phyloP scores from a whole-genome alignment of 2,329 filamentous ascomycete genomes.

The Ophiostoma triangulosporum region DNA sequence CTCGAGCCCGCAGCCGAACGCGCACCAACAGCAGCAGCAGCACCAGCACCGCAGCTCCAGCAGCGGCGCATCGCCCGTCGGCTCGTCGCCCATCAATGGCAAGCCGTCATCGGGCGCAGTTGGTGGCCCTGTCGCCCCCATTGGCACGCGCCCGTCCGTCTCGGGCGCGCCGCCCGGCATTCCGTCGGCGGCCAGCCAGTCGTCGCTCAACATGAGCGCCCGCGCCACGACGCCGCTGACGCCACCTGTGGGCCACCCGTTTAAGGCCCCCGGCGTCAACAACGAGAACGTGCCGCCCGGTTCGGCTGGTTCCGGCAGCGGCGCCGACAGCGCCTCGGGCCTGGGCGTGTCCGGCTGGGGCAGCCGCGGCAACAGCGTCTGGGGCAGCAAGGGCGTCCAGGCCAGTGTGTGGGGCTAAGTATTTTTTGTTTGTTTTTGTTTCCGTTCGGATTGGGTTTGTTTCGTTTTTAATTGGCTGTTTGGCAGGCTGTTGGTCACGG shows the following conservation, averaged over 20 bases:
- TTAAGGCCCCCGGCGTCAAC: conserved; percentile 33
- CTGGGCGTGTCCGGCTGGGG: conserved; percentile 52
- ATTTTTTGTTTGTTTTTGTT: background rate
- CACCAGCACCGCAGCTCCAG: background rate
- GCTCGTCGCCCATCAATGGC: conserved; percentile 49
- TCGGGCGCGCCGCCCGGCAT: conserved; percentile 20
- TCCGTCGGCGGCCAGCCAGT: conserved; percentile 22
- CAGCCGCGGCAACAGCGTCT: conserved; percentile 59
- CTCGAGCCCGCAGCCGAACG: conserved; percentile 57
- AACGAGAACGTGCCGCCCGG: conserved; percentile 18
- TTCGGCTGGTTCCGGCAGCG: conserved; percentile 29
- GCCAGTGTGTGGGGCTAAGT: conserved; percentile 84
- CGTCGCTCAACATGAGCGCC: conserved; percentile 41
- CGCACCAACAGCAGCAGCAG: conserved; percentile 38
- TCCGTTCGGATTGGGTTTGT: background rate
- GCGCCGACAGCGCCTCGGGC: conserved; percentile 23
- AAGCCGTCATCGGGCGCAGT: conserved; percentile 36
- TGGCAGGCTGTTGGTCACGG: no score
- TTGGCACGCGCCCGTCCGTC: conserved; percentile 72
- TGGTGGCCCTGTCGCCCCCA: conserved; percentile 64
- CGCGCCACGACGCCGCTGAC: conserved; percentile 80
- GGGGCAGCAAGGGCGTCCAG: conserved; percentile 77
- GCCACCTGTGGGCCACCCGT: conserved; percentile 72
- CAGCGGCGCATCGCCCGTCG: background rate
- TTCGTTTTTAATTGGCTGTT: background rate